Conservation (phyloP, 2,329 filamentous ascomycete species). For the Aspergillus sp. region DNA sequence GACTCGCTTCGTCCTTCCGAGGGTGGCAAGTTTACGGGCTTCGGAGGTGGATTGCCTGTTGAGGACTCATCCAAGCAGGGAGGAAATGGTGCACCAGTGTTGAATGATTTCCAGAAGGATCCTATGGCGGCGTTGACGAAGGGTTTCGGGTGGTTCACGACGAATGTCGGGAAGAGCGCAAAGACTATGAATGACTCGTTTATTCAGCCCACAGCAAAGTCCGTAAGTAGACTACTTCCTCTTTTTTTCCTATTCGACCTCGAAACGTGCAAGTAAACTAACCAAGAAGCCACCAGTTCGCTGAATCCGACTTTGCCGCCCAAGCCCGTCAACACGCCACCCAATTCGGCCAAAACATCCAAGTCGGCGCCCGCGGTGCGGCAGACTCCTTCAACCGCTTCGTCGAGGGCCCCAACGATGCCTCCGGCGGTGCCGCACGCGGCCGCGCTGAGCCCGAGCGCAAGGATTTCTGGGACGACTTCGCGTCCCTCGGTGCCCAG, state of each 20-base stretch:
- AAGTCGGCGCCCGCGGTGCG: conserved; percentile 67
- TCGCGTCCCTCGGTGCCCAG: conserved; percentile 63
- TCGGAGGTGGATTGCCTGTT: conserved; percentile 73
- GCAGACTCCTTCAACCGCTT: conserved; percentile 81
- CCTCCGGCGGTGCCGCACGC: conserved; percentile 49
- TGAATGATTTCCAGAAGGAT: conserved; percentile 91
- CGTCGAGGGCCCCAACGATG: conserved; percentile 69
- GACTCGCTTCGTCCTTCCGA: conserved; percentile 79
- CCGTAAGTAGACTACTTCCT: conserved; percentile 54
- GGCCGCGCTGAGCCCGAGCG: conserved; percentile 59
- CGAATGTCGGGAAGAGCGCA: conserved; percentile 82
- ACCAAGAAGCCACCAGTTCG: conserved; percentile 56
- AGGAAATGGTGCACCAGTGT: conserved; percentile 50
- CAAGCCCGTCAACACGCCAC: conserved; percentile 61
- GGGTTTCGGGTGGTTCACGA: conserved; percentile 91
- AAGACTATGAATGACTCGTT: conserved; percentile 89
- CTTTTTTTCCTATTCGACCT: background rate
- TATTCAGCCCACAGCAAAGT: conserved; percentile 88
- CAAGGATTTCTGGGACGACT: conserved; percentile 90
- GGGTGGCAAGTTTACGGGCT: conserved; percentile 88
- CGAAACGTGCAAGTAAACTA: background rate
- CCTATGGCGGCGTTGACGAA: conserved; percentile 85
- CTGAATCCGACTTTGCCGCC: conserved; percentile 75
- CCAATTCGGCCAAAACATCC: conserved; percentile 61
- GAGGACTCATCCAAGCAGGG: conserved; percentile 35